Conservation (phyloP, 2,329 filamentous ascomycete species). For the Stenocarpella maydis region DNA sequence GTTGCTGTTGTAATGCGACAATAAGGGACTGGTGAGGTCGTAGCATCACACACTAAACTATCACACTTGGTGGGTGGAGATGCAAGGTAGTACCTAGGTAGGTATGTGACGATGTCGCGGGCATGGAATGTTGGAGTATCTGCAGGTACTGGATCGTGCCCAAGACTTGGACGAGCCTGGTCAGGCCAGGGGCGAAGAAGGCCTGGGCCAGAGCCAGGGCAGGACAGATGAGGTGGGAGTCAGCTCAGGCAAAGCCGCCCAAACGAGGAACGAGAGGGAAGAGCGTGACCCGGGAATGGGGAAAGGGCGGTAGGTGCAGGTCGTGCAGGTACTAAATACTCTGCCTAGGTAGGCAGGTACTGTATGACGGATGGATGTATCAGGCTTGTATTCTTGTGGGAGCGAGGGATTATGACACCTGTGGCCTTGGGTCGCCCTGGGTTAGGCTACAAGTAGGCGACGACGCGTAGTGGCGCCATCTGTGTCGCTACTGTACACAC, state of each 20-base stretch:
- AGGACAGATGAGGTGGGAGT: conserved; percentile 4
- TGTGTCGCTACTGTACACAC: background rate
- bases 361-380: background rate
- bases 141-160: conserved; percentile 34
- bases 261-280: background rate
- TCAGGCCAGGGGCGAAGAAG: background rate
- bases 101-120: background rate
- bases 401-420: background rate
- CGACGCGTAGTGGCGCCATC: background rate
- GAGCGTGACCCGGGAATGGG: too few relatives aligned
- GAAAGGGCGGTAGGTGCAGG: too few relatives aligned
- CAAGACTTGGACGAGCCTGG: conserved; percentile 12
- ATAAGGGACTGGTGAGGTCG: background rate
- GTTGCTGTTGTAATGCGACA: background rate
- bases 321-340: too few relatives aligned
- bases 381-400: background rate
- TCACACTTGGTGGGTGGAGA: background rate
- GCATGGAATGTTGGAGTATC: conserved; percentile 28
- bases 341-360: conserved; percentile 2
- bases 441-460: too few relatives aligned
- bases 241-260: conserved; percentile 18
- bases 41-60: too few relatives aligned
- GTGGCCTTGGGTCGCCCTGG: too few relatives aligned
- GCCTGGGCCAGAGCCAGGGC: background rate
- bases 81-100: background rate